Percentiles rank a stretch among this genome's conserved stretches.
These are phyloP conservation scores for Alternaria postmessia DNA, from an alignment of 2,329 filamentous ascomycete species.

Conservation along the genomic window DNA sequence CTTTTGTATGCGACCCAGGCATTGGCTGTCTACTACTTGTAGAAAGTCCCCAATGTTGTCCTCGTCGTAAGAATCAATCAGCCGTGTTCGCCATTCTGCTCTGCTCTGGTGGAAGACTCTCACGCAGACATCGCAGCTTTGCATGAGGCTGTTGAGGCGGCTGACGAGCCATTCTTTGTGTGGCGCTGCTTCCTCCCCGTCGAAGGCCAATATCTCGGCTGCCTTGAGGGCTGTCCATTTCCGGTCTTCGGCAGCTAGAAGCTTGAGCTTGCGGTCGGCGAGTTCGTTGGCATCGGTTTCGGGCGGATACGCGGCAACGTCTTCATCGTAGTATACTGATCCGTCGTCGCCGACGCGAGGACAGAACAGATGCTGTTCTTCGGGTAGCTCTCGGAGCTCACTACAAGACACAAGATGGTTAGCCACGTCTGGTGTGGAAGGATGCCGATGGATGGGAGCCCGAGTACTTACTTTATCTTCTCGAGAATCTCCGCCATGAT, in stretches of 20 bases:
- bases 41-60: slow-evolving; percentile 57
- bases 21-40: slow-evolving; percentile 55
- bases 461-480: slow-evolving; percentile 43
- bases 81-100: slow-evolving; percentile 49
- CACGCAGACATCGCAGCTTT: slow-evolving; percentile 60
- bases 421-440: slow-evolving; percentile 23
- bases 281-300: slow-evolving; percentile 40
- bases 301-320: slow-evolving; percentile 43
- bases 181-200: slow-evolving; percentile 56
- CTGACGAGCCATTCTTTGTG: slow-evolving; percentile 53
- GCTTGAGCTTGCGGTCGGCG: slow-evolving; percentile 39
- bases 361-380: slow-evolving; percentile 59
- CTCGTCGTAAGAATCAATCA: slow-evolving; percentile 55
- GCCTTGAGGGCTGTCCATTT: slow-evolving; percentile 54
- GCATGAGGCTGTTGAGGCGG: slow-evolving; percentile 54
- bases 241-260: slow-evolving; percentile 51
- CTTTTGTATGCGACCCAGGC: slow-evolving; percentile 53
- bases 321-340: slow-evolving; percentile 56
- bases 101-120: slow-evolving; percentile 58
- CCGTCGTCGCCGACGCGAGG: slow-evolving; percentile 51
- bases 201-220: slow-evolving; percentile 57
- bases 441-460: background rate
- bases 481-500: slow-evolving; percentile 47
- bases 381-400: slow-evolving; percentile 49
- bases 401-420: slow-evolving; percentile 35